Percentiles rank a stretch among this genome's conserved stretches.
phyloP scores from a whole-genome alignment of 495 filamentous ascomycete genomes.

The Aspergillus incahuasiensis region DNA sequence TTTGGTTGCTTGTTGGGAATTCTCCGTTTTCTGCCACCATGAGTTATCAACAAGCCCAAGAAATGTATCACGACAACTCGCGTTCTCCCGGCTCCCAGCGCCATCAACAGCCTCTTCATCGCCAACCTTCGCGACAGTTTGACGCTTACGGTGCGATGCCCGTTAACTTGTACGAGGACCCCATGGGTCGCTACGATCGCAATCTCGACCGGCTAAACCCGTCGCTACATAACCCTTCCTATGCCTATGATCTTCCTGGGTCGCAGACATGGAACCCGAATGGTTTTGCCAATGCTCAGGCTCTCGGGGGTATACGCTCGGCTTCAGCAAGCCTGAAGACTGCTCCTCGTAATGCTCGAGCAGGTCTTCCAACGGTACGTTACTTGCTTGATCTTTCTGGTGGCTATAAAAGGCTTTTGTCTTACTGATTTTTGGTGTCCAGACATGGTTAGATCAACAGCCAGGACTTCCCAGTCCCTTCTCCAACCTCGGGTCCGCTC shows the following conservation, averaged over 20 bases:
- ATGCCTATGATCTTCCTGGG: slow-evolving; percentile 57
- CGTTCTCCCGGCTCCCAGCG: slow-evolving; percentile 59
- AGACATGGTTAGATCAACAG: slow-evolving; percentile 61
- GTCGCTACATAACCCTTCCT: slow-evolving; percentile 45
- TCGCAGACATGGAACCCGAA: slow-evolving; percentile 65
- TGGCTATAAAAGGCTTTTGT: slow-evolving; percentile 1
- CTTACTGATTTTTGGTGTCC: slow-evolving; percentile 8
- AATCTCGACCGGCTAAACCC: slow-evolving; percentile 57
- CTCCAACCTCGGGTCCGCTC: slow-evolving; percentile 48
- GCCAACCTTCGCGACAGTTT: slow-evolving; percentile 64
- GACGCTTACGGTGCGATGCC: slow-evolving; percentile 60
- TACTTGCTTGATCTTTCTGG: not conserved
- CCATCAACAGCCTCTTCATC: slow-evolving; percentile 61
- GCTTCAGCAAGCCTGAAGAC: slow-evolving; percentile 56
- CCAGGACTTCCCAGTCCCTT: slow-evolving; percentile 51
- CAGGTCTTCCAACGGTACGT: slow-evolving; percentile 57
- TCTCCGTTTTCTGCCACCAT: slow-evolving; percentile 28
- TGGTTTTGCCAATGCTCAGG: slow-evolving; percentile 48
- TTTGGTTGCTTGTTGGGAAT: slow-evolving; percentile 28
- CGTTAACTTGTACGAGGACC: slow-evolving; percentile 61
- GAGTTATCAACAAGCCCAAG: slow-evolving; percentile 57
- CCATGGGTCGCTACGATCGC: slow-evolving; percentile 55
- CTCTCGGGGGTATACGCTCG: slow-evolving; percentile 50
- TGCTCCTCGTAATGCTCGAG: slow-evolving; percentile 42
- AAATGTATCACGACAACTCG: slow-evolving; percentile 60